These are phyloP conservation scores for Venturia pyrina DNA, from an alignment of 2,329 filamentous ascomycete species.

Conservation along the genomic window DNA sequence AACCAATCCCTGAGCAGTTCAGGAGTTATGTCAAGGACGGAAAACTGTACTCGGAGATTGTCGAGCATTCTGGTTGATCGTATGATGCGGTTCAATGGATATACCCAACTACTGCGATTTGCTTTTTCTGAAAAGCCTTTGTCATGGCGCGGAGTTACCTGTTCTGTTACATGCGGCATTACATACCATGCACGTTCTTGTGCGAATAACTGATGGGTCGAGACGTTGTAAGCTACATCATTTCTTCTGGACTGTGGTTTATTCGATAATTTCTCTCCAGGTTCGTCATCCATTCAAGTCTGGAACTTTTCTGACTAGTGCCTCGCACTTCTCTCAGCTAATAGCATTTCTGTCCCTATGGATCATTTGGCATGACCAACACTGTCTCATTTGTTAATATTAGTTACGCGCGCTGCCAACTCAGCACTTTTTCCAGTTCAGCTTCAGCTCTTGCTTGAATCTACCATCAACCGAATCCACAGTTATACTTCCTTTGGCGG, in stretches of 20 bases:
- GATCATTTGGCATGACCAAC: too few relatives aligned
- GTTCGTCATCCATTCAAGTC: neutral
- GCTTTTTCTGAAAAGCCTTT: neutral
- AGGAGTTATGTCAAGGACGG: constrained; percentile 70
- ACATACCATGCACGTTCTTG: neutral
- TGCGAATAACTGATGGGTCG: neutral
- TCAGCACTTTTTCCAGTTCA: neutral
- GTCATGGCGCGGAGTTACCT: neutral
- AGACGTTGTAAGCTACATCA: constrained; percentile 2
- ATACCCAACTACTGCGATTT: neutral
- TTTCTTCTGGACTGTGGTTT: neutral
- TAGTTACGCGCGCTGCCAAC: too few relatives aligned
- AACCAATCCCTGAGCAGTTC: constrained; percentile 82
- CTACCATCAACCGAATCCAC: constrained; percentile 1
- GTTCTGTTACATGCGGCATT: neutral
- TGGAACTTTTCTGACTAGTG: too few relatives aligned
- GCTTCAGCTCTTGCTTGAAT: constrained; percentile 2
- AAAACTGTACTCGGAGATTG: constrained; percentile 81
- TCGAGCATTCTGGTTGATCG: constrained; percentile 71
- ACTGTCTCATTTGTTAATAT: too few relatives aligned
- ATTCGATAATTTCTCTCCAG: neutral
- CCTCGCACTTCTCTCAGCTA: too few relatives aligned
- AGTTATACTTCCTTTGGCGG: neutral
- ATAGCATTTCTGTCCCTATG: too few relatives aligned
- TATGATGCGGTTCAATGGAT: neutral